Evolutionary conservation across 148 eudicot genomes (phyloP), one percentile per base, ranked within the genome.

Genomic region (Silene latifolia): DNA sequence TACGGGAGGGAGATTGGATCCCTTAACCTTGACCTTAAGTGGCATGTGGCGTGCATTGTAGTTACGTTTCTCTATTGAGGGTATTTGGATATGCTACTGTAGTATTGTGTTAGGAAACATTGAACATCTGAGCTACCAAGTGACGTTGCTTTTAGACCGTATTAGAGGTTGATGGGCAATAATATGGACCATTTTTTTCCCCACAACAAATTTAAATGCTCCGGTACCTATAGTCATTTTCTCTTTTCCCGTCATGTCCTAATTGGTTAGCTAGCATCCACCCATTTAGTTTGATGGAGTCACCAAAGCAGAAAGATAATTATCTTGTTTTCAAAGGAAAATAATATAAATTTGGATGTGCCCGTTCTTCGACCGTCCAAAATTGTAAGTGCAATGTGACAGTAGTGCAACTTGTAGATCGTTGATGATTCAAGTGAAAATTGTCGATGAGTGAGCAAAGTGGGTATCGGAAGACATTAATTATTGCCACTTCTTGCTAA

Each of bases 401-500:
- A 46, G 24, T 60, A 62, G 47, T 69, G 5, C 9, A 17, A 77
- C 65, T 42, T 4, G 51, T n/a, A 19, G 60, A 47, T 11, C 32
- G n/a, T 10, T 19, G 24, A 69, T 18, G 46, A 61, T 25, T 59
- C n/a, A 46, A 15, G 25, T 69, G 24, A 25, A 76, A 69, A 20
- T 61, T 48, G 27, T 24, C 53, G 47, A 29, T 72, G 17, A 27
- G 24, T 29, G 70, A 29, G 20, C 19, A 39, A 67, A 19, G 2
- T 60, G 29, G 13, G 32, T 25, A 47, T 42, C 12, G 8, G 15
- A 59, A 58, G 24, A 60, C 24, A 54, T 6, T 64, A 77, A 65
- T 64, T 24, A 18, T 64, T 25, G 39, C 39, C 32, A 51, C 8
- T 78, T 65, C 25, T 56, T 42, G 70, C 74, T 65, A 64, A 58